These are phyloP conservation scores for Eucalyptus sp. DNA, from an alignment of 345 rosid genomes.

Conservation along the genomic window DNA sequence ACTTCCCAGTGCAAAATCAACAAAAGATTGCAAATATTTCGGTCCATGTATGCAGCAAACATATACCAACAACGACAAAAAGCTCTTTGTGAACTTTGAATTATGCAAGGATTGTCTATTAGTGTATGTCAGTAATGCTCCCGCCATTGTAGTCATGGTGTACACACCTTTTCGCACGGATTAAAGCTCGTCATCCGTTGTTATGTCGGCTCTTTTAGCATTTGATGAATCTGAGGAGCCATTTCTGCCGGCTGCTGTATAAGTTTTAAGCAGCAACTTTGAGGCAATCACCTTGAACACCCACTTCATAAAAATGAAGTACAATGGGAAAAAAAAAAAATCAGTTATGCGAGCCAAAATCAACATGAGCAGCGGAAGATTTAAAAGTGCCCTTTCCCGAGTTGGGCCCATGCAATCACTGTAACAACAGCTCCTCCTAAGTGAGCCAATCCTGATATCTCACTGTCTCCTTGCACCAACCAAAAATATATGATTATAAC, in stretches of 20 bases:
- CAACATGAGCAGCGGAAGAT: background rate
- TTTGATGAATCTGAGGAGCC: slow-evolving; percentile 29
- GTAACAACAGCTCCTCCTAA: too few species aligned
- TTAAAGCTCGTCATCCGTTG: slow-evolving; percentile 26
- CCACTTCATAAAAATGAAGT: background rate
- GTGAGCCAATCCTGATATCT: too few species aligned
- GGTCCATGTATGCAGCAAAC: background rate
- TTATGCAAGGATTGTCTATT: background rate
- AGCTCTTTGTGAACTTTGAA: background rate
- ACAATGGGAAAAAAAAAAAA: background rate
- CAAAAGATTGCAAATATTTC: background rate
- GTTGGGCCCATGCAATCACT: too few species aligned
- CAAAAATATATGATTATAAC: too few species aligned
- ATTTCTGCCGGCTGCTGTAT: slow-evolving; percentile 1
- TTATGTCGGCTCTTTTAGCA: slow-evolving; percentile 27
- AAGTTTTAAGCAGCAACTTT: slow-evolving; percentile 26
- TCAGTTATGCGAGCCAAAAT: slow-evolving; percentile 40
- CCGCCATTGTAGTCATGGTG: too few species aligned
- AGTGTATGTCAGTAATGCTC: background rate
- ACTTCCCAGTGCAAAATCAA: too few species aligned
- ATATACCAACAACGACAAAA: background rate
- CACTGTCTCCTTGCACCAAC: too few species aligned
- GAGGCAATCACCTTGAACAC: slow-evolving; percentile 13
- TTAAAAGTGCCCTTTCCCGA: slow-evolving; percentile 21
- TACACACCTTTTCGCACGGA: too few species aligned